phyloP scores from a whole-genome alignment of 768 basidiomycete species.

The Phaeolepiota aurea region DNA sequence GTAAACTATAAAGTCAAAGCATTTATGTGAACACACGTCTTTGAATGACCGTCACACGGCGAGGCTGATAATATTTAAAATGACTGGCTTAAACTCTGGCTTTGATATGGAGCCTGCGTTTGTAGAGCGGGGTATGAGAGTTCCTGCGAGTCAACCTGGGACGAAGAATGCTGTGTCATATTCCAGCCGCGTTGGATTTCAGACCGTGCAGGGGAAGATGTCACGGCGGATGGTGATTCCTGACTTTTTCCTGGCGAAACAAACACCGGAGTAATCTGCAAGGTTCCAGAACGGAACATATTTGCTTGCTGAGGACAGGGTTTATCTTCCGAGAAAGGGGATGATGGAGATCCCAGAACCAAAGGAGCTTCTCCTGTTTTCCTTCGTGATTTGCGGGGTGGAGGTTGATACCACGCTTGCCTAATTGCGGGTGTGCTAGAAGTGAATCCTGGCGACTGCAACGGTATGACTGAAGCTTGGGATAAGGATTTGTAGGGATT shows the following conservation, averaged over 20 bases:
- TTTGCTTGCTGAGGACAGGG: not conserved
- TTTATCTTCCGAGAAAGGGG: not conserved
- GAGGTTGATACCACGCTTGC: conserved; percentile 27
- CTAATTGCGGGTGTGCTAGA: conserved; percentile 14
- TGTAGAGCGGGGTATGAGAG: conserved; percentile 31
- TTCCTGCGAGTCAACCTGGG: conserved; percentile 11
- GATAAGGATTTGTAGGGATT: not conserved
- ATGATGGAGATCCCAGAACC: too few species aligned
- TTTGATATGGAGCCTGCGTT: conserved; percentile 48
- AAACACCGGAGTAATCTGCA: conserved; percentile 12
- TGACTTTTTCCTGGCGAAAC: too few species aligned
- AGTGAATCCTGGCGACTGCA: conserved; percentile 10
- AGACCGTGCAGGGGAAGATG: too few species aligned
- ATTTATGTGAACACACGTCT: too few species aligned
- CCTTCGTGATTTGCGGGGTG: not conserved
- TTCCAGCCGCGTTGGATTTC: not conserved
- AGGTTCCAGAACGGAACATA: conserved; percentile 18
- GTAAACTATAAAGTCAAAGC: too few species aligned
- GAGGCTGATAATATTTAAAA: too few species aligned
- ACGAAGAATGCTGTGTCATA: not conserved
- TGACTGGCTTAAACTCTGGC: conserved; percentile 31
- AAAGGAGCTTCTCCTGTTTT: not conserved
- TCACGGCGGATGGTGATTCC: too few species aligned
- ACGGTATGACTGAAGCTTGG: conserved; percentile 6
- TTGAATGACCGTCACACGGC: too few species aligned